phyloP scores from a whole-genome alignment of 2,329 filamentous ascomycete genomes.

The Chaetomium olivaceum region DNA sequence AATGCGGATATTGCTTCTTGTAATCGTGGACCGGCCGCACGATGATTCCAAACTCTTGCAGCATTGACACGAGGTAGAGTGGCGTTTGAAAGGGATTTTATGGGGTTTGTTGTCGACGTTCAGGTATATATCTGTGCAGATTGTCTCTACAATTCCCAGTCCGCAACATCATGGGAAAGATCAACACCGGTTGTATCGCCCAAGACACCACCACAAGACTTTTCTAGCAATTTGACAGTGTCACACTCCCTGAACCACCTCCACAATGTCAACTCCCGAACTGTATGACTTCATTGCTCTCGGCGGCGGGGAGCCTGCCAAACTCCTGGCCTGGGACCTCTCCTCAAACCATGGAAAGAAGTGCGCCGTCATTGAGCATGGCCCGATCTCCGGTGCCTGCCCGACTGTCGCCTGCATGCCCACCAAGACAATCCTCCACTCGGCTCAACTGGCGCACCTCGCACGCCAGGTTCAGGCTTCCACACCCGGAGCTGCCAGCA shows the following conservation, averaged over 20 bases:
- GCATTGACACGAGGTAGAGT: background rate
- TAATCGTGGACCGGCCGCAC: background rate
- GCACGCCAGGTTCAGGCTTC: background rate
- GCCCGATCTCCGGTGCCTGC: background rate
- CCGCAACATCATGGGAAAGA: background rate
- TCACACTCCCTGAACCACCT: background rate
- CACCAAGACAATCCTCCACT: background rate
- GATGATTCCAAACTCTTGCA: background rate
- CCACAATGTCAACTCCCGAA: background rate
- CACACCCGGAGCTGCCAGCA: background rate
- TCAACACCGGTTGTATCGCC: no score
- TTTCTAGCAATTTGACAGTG: no score
- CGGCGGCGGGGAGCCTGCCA: background rate
- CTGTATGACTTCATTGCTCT: background rate
- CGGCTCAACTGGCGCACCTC: background rate
- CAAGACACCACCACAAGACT: no score
- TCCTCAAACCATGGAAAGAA: background rate
- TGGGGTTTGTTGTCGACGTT: background rate
- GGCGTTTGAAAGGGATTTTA: background rate
- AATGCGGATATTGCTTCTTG: background rate
- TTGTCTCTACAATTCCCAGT: background rate
- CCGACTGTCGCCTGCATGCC: background rate
- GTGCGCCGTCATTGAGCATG: background rate
- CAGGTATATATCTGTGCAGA: no score
- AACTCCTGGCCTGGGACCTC: background rate